Percentiles rank a stretch among this genome's conserved stretches.
Conservation (phyloP, 2,329 filamentous ascomycete species). For the Monosporascus sp. region DNA sequence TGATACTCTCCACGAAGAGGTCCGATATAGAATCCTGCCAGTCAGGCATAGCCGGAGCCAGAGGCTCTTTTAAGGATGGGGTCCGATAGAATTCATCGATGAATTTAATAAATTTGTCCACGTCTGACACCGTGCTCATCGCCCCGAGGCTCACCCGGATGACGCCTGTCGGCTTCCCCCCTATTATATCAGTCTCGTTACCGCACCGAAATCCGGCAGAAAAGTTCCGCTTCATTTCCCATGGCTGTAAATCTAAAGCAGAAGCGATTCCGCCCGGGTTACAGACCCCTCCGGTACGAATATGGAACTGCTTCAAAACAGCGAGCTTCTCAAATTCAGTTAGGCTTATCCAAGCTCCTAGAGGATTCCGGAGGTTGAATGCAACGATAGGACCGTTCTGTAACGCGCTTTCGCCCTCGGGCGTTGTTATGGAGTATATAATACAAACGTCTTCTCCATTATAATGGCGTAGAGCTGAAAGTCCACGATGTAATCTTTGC, state of each 20-base stretch:
- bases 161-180: conserved; percentile 82
- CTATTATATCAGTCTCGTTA: conserved; percentile 73
- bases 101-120: conserved; percentile 67
- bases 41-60: neutral
- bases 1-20: conserved; percentile 59
- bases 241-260: conserved; percentile 66
- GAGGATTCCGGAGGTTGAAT: conserved; percentile 71
- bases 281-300: conserved; percentile 85
- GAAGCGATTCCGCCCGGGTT: conserved; percentile 83
- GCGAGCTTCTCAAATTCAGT: conserved; percentile 85
- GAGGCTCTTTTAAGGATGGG: conserved; percentile 8
- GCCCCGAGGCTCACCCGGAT: conserved; percentile 83
- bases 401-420: conserved; percentile 24
- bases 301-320: conserved; percentile 70
- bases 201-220: conserved; percentile 82
- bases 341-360: conserved; percentile 72
- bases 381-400: conserved; percentile 70
- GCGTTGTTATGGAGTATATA: conserved; percentile 49
- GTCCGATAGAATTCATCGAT: conserved; percentile 61
- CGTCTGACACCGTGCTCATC: conserved; percentile 77
- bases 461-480: conserved; percentile 59
- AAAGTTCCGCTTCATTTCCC: conserved; percentile 82
- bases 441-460: conserved; percentile 63
- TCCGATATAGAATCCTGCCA: conserved; percentile 3
- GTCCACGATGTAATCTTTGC: conserved; percentile 50